These are phyloP conservation scores for Boechera retrofracta DNA, from an alignment of 345 rosid genomes.

Conservation along the genomic window DNA sequence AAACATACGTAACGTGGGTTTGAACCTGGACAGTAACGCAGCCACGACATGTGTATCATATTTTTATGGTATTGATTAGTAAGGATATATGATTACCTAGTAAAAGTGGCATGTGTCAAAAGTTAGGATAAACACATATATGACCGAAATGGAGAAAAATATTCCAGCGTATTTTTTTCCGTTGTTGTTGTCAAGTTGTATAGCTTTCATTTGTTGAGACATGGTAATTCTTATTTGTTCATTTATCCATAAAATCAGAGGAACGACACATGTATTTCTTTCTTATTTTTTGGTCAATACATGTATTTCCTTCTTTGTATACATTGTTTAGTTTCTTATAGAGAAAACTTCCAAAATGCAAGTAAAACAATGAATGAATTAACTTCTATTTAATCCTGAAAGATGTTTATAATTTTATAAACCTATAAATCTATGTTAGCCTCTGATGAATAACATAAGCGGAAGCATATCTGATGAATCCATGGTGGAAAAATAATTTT, in stretches of 20 bases:
- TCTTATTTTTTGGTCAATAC: neutral
- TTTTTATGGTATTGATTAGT: neutral
- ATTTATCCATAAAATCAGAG: neutral
- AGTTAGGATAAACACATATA: neutral
- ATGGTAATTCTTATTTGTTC: neutral
- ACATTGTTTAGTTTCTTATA: neutral
- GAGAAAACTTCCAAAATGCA: neutral
- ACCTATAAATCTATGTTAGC: too few species aligned
- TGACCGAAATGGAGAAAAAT: neutral
- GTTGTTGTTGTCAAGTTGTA: neutral
- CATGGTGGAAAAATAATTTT: too few species aligned
- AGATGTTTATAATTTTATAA: too few species aligned
- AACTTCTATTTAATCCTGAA: neutral
- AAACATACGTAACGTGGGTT: neutral
- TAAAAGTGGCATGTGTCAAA: neutral
- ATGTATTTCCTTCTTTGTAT: neutral
- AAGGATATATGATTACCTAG: neutral
- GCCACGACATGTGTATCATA: neutral
- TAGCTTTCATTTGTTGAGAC: neutral
- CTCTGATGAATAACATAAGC: too few species aligned
- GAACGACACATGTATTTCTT: neutral
- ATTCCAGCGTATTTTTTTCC: neutral
- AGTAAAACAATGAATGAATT: neutral
- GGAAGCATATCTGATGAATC: too few species aligned
- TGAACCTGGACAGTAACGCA: neutral